phyloP scores from a whole-genome alignment of 441 rosid genomes.

The Gossypium trilobum region DNA sequence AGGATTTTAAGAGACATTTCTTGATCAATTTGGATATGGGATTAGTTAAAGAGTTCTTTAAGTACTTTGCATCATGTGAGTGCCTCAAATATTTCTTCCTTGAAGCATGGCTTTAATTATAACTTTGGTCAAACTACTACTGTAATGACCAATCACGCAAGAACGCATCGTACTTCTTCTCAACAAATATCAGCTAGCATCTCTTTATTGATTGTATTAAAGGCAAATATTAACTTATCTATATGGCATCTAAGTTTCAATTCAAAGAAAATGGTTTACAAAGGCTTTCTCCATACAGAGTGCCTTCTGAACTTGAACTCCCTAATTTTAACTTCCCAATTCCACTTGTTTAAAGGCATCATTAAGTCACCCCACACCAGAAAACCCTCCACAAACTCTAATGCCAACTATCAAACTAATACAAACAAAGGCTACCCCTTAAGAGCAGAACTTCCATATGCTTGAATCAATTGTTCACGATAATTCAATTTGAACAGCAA shows the following conservation, averaged over 20 bases:
- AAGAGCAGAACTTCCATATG: neutral
- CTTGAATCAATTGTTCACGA: neutral
- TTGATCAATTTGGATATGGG: neutral
- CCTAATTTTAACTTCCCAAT: neutral
- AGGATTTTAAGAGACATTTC: neutral
- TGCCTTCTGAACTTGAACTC: neutral
- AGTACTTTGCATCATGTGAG: neutral
- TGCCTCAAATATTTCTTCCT: neutral
- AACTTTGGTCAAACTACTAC: neutral
- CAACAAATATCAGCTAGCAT: neutral
- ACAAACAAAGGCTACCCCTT: neutral
- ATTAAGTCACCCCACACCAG: neutral
- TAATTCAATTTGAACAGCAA: neutral
- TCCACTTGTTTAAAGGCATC: neutral
- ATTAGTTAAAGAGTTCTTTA: neutral
- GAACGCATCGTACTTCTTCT: neutral
- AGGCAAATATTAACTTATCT: neutral
- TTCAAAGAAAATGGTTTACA: neutral
- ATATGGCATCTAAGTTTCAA: slow-evolving; percentile 5
- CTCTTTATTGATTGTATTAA: neutral
- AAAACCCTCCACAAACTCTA: slow-evolving; percentile 2
- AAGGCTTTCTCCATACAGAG: neutral
- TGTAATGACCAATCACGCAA: neutral
- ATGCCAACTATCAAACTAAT: neutral
- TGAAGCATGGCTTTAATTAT: neutral